Percentiles rank a stretch among this genome's conserved stretches.
Conservation (phyloP, 257 asterid genomes). For the Rehmannia glutinosa region DNA sequence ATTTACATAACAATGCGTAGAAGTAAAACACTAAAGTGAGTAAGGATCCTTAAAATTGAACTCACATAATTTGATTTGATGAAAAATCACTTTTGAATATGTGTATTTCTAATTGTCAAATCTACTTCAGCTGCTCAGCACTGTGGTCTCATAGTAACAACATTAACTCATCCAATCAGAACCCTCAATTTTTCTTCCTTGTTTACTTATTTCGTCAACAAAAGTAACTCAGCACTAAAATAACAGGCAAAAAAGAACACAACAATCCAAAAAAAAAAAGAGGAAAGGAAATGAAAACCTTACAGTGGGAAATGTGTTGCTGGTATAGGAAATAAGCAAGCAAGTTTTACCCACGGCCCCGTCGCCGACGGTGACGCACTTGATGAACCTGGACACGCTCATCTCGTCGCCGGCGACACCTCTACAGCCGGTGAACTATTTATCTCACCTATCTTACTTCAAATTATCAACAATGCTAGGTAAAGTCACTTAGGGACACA, state of each 20-base stretch:
- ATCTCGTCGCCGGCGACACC: conserved; percentile 40
- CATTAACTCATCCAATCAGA: conserved; percentile 1
- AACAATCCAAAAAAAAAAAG: not conserved
- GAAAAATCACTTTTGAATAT: not conserved
- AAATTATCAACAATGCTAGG: not conserved
- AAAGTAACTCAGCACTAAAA: too few species aligned
- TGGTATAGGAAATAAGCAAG: conserved; percentile 79
- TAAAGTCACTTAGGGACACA: not conserved
- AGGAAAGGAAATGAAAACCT: not conserved
- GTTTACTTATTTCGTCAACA: too few species aligned
- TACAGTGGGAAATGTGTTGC: conserved; percentile 77
- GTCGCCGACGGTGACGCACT: conserved; percentile 83
- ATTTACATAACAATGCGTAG: not conserved
- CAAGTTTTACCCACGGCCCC: conserved; percentile 90
- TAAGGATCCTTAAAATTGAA: not conserved
- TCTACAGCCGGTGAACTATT: conserved; percentile 19
- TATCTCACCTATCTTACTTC: conserved; percentile 4
- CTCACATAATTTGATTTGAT: not conserved
- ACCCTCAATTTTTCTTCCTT: too few species aligned
- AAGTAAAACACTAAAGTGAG: not conserved
- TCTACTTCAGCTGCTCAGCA: too few species aligned
- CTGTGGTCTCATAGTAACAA: not conserved
- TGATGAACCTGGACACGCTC: conserved; percentile 78
- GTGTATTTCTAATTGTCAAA: not conserved
- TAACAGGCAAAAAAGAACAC: too few species aligned